phyloP scores from a whole-genome alignment of 768 basidiomycete species.

The Lactifluus pinguis region DNA sequence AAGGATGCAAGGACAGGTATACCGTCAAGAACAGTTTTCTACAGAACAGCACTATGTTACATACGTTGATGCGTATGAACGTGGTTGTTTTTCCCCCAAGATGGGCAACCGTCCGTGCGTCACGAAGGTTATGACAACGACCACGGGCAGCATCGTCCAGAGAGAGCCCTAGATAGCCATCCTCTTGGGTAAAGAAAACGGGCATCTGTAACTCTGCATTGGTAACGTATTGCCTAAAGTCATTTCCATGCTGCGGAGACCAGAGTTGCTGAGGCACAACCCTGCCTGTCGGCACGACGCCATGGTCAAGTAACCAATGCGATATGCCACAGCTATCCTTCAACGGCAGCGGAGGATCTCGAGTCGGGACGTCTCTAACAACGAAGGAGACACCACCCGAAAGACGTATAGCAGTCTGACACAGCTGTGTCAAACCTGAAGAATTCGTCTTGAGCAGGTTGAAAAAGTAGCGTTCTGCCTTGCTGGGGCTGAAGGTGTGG shows the following conservation, averaged over 20 bases:
- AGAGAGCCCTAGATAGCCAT: constrained; percentile 3
- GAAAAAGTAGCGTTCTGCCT: neutral
- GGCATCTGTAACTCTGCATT: constrained; percentile 6
- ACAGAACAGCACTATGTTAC: neutral
- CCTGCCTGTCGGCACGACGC: neutral
- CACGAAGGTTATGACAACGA: constrained; percentile 1
- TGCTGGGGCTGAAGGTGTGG: neutral
- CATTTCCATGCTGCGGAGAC: neutral
- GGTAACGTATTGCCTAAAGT: neutral
- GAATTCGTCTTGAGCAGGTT: constrained; percentile 5
- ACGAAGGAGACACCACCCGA: neutral
- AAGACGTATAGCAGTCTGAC: neutral
- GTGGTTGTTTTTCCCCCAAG: constrained; percentile 11
- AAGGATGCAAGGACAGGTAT: neutral
- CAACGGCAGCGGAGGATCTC: neutral
- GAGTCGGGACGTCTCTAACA: neutral
- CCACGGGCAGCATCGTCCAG: neutral
- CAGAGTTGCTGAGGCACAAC: constrained; percentile 11
- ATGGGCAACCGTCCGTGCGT: neutral
- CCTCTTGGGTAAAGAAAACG: constrained; percentile 5
- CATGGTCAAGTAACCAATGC: constrained; percentile 2
- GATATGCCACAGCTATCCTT: neutral
- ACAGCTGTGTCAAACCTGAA: neutral
- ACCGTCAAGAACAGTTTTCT: neutral
- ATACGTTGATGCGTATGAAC: constrained; percentile 6